These are phyloP conservation scores for Hippophae gyantsensis DNA, from an alignment of 306 rosid genomes.

Conservation along the genomic window DNA sequence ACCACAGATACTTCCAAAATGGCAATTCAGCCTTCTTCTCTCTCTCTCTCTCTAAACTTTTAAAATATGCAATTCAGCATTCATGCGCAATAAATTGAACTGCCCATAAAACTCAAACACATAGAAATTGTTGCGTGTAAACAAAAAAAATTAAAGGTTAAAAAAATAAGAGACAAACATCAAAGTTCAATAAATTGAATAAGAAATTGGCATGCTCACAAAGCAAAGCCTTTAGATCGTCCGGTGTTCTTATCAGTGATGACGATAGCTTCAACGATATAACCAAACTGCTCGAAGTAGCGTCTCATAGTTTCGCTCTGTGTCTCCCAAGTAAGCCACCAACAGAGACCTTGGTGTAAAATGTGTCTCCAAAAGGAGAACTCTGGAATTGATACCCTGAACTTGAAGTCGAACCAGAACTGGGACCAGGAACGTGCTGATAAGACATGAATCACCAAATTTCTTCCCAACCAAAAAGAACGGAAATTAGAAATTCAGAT, in stretches of 20 bases:
- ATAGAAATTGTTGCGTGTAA: background rate
- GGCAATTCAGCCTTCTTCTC: too few species aligned
- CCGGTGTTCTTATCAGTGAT: constrained; percentile 85
- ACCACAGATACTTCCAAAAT: too few species aligned
- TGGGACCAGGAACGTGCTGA: constrained; percentile 57
- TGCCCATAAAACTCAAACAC: background rate
- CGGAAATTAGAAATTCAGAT: background rate
- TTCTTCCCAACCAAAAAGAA: background rate
- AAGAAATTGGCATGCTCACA: constrained; percentile 46
- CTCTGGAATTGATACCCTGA: constrained; percentile 59
- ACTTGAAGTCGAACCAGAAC: constrained; percentile 81
- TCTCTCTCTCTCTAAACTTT: too few species aligned
- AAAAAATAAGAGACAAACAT: background rate
- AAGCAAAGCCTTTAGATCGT: constrained; percentile 97
- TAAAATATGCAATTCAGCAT: too few species aligned
- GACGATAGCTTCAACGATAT: constrained; percentile 91
- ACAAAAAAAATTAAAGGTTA: background rate
- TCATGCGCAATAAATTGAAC: too few species aligned
- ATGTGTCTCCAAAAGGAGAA: constrained; percentile 90
- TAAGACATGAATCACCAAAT: constrained; percentile 55
- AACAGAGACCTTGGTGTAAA: constrained; percentile 84
- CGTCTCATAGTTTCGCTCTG: constrained; percentile 87
- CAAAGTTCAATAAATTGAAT: background rate
- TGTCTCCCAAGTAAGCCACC: constrained; percentile 96
- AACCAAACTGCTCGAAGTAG: constrained; percentile 73